phyloP scores from a whole-genome alignment of 176 grass and related monocot genomes.

The Cenchrus americanus region DNA sequence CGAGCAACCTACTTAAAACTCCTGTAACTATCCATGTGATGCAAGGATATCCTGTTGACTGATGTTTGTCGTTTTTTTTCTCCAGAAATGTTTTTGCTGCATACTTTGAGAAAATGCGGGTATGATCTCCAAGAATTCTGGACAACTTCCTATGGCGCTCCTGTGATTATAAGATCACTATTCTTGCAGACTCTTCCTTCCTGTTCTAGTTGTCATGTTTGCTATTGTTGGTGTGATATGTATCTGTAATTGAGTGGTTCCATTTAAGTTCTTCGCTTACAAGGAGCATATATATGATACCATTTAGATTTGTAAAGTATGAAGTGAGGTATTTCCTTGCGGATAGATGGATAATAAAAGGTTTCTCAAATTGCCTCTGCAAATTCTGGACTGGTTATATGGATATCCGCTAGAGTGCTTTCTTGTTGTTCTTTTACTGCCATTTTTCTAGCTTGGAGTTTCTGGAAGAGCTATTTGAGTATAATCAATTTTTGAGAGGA shows the following conservation, averaged over 20 bases:
- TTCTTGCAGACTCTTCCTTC: not conserved
- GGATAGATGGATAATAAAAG: slow-evolving; percentile 31
- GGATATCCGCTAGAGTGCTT: not conserved
- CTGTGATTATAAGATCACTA: slow-evolving; percentile 19
- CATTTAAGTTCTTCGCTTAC: slow-evolving; percentile 22
- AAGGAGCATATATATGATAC: slow-evolving; percentile 22
- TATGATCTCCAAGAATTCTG: slow-evolving; percentile 4
- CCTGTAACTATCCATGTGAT: not conserved
- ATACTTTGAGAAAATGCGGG: slow-evolving; percentile 47
- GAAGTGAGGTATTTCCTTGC: slow-evolving; percentile 14
- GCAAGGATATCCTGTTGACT: slow-evolving; percentile 13
- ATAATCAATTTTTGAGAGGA: not conserved
- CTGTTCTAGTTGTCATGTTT: slow-evolving; percentile 28
- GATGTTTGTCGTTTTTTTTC: slow-evolving; percentile 30
- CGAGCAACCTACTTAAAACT: not conserved
- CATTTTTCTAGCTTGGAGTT: not conserved
- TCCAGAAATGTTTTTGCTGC: slow-evolving; percentile 58
- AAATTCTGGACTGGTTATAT: not conserved
- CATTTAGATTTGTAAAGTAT: slow-evolving; percentile 41
- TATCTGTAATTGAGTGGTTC: slow-evolving; percentile 38
- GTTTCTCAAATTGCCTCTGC: not conserved
- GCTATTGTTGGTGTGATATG: slow-evolving; percentile 40
- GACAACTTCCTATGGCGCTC: slow-evolving; percentile 24
- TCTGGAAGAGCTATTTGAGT: not conserved
- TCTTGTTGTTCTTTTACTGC: not conserved